Evolutionary conservation across 2,329 filamentous ascomycete genomes (phyloP), one percentile per base, ranked within the genome.

Genomic region (Trichophyton equinum): DNA sequence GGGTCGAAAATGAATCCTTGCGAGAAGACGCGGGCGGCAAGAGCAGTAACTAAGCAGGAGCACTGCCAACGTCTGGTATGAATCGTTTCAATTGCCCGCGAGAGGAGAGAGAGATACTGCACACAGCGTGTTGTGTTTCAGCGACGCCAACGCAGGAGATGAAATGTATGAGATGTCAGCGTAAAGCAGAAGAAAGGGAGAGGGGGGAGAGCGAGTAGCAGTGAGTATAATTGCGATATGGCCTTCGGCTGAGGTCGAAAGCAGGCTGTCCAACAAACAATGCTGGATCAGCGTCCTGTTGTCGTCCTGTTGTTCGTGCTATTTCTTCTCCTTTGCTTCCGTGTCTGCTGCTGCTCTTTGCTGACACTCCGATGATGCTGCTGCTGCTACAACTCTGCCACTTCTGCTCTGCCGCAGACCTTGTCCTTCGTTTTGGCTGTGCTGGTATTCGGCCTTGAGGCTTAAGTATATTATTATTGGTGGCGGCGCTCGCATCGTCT

Each of bases 401-500:
- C 33, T 38, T 38, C 46, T 51, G 46, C 46, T 53, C 49, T 51
- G 18, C 40, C 20, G 40, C 40, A 44, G 40, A 44, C 22, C 49
- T 53, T 53, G 49, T 53, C 49, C 49, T 33, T 53, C 49, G 49
- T 53, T 53, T 25, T 25, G 49, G 49, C 49, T 53, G 49, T 53
- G 49, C 49, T 53, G 49, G 49, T 53, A 53, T 53, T 53, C 49
- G 49, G 49, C 49, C 49, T 53, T 57, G 55, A 57, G 55, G 55
- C 55, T 57, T 57, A 57, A 57, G 55, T 57, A 57, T 57, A 40
- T 53, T 27, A 33, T 44, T 33, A 57, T 57, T 57, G 55, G 55
- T 57, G 55, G 55, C 55, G 55, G 55, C 38, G 36, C 53, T 42
- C 30, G 51, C 55, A 44, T 40, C 38, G 55, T 53, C 49, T 53